Base-by-base conservation (phyloP, 495 filamentous ascomycete genomes). In the Penicillium chermesinum region DNA sequence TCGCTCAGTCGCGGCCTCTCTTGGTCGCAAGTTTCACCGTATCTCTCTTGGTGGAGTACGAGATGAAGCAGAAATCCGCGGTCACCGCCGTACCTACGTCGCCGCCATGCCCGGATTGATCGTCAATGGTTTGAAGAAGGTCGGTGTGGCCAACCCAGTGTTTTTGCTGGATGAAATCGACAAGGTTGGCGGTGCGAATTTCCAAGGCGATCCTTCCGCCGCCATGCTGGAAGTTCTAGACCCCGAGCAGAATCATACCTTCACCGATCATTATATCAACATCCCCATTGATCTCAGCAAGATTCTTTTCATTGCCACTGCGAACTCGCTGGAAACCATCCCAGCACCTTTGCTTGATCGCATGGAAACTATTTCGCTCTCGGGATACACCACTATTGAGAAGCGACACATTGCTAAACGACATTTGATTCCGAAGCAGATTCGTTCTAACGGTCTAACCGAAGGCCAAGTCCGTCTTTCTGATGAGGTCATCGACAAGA, bases 221-320 rank as follows among this genome's bases (percentile, higher is more conserved):
- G 94, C 94, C 1, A 95, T 99, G 89, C 81, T 99, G 12, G 94
- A 99, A 66, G 94, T 99, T 10, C 79, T 99, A 17, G 94, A 99
- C 59, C 94, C 94, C 7, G 94, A 99, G 64, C 94, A 99, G 69
- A 99, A 99, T 57, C 77, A 95, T 66, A 83, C 82, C 13, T 99
- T 99, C 68, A 85, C 79, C 10, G 94, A 99, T 57, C 94, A 99
- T 67, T 99, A 97, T 67, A 83, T 99, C 66, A 91, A 87, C 58
- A 90, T 96, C 39, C 94, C 94, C 2, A 87, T 97, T 49, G 94
- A 99, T 64, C 72, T 99, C 30, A 94, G 88, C 70, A 95, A 95
- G 69, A 87, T 99, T 14, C 79, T 97, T 7, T 99, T 99, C 70
- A 95, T 99, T 53, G 93, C 93, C n/a, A 99, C 93, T 8, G 93